These are phyloP conservation scores for Trametes maxima DNA, from an alignment of 768 basidiomycete genomes.

Conservation along the genomic window DNA sequence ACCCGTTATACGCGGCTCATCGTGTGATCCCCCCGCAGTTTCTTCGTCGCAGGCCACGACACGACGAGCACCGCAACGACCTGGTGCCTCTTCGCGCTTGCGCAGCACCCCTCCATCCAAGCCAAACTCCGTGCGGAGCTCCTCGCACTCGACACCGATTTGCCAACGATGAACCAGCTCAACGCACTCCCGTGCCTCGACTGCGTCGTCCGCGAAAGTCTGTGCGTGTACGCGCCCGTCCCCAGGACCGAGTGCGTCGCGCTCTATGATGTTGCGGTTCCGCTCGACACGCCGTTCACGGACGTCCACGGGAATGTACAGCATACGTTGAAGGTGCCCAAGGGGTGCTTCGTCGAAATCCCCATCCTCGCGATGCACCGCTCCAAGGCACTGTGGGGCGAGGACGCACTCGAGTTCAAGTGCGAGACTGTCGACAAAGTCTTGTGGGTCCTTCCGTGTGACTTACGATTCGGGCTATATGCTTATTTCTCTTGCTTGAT, in stretches of 20 bases:
- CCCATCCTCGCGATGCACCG: constrained; percentile 58
- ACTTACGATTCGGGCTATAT: neutral
- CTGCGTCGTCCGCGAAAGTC: constrained; percentile 56
- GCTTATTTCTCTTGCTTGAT: neutral
- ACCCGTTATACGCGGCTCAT: neutral
- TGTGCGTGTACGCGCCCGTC: constrained; percentile 59
- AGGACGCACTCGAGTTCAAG: constrained; percentile 63
- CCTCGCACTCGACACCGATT: constrained; percentile 39
- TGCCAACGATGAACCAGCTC: constrained; percentile 68
- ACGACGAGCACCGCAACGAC: constrained; percentile 39
- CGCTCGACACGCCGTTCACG: constrained; percentile 41
- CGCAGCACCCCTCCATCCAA: constrained; percentile 38
- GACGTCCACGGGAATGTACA: constrained; percentile 13
- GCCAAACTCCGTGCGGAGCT: constrained; percentile 42
- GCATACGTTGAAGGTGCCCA: constrained; percentile 27
- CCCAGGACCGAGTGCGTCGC: constrained; percentile 49
- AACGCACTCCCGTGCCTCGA: constrained; percentile 71
- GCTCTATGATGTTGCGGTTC: constrained; percentile 49
- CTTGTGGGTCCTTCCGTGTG: neutral
- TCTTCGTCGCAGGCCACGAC: constrained; percentile 42
- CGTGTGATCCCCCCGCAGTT: neutral
- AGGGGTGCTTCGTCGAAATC: constrained; percentile 39
- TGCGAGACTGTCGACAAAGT: constrained; percentile 28
- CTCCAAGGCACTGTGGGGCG: constrained; percentile 57
- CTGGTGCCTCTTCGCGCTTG: constrained; percentile 42